Percentiles rank a stretch among this genome's conserved stretches.
Conservation (phyloP, 1,139 yeast genomes). For the Zygotorulaspora mrakii region DNA sequence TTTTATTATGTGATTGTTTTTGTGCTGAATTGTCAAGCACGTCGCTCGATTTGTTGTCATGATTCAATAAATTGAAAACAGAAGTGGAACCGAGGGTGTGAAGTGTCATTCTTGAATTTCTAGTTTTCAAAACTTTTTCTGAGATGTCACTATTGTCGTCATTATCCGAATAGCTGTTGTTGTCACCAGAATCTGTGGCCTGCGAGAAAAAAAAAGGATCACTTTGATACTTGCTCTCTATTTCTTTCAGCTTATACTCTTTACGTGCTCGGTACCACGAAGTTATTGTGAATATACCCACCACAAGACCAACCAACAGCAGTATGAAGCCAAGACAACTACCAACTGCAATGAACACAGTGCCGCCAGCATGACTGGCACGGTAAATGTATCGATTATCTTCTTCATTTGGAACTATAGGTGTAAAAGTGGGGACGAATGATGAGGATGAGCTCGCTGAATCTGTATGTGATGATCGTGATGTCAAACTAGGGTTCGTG, state of each 20-base stretch:
- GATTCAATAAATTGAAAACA: constrained; percentile 24
- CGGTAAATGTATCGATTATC: constrained; percentile 54
- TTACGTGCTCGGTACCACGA: constrained; percentile 29
- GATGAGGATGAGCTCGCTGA: constrained; percentile 9
- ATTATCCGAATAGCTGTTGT: constrained; percentile 9
- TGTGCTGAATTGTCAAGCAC: constrained; percentile 2
- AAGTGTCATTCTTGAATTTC: constrained; percentile 23
- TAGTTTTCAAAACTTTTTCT: constrained; percentile 22
- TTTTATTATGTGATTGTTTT: constrained; percentile 11
- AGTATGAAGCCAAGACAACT: constrained; percentile 46
- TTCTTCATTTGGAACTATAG: constrained; percentile 39
- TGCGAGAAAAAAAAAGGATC: constrained; percentile 22
- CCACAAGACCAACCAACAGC: constrained; percentile 13
- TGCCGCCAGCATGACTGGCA: constrained; percentile 54
- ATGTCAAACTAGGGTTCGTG: not conserved
- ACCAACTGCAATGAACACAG: constrained; percentile 75
- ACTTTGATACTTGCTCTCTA: constrained; percentile 21
- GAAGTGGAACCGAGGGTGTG: constrained; percentile 31
- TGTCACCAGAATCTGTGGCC: constrained; percentile 13
- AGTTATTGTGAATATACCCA: constrained; percentile 19
- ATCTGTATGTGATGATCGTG: not conserved
- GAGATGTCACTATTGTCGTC: constrained; percentile 23
- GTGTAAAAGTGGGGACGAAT: constrained; percentile 48
- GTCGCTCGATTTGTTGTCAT: constrained; percentile 5
- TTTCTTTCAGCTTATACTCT: constrained; percentile 21